Evolutionary conservation across 2,329 filamentous ascomycete genomes (phyloP).

Genomic region (Beauveria sp.): DNA sequence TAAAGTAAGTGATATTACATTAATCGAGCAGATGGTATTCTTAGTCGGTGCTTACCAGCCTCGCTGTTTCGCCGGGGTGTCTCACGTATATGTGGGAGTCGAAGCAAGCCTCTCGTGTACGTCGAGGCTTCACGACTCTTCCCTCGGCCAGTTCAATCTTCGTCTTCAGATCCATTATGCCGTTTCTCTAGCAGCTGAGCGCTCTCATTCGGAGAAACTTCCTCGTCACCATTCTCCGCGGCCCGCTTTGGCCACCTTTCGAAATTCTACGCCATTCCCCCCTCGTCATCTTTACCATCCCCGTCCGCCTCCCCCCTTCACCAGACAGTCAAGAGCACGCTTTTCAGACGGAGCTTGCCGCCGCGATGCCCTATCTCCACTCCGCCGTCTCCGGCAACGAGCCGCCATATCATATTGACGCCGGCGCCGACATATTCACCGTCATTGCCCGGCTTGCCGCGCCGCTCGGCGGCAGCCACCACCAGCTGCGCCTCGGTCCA

Average conservation of each 20-base stretch:
- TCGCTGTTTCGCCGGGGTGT: not conserved
- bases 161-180: not conserved
- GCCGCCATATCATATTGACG: conserved; percentile 13
- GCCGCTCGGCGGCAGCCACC: conserved; percentile 13
- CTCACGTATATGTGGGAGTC: not conserved
- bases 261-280: too few species aligned
- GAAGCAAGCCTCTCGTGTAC: not conserved
- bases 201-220: conserved; percentile 6
- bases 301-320: too few species aligned
- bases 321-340: too few species aligned
- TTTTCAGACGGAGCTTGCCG: too few species aligned
- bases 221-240: conserved; percentile 16
- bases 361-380: too few species aligned
- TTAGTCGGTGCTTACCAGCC: not conserved
- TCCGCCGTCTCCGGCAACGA: too few species aligned
- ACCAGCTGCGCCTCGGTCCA: conserved; percentile 1
- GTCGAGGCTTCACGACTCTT: not conserved
- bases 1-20: too few species aligned
- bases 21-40: not conserved
- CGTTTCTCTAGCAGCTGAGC: conserved; percentile 11
- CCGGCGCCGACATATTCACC: conserved; percentile 19
- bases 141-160: too few species aligned
- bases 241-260: too few species aligned
- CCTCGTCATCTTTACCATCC: too few species aligned
- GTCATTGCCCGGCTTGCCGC: conserved; percentile 20